phyloP scores from a whole-genome alignment of 176 grass and related monocot species.

The Aegilops sharonensis region DNA sequence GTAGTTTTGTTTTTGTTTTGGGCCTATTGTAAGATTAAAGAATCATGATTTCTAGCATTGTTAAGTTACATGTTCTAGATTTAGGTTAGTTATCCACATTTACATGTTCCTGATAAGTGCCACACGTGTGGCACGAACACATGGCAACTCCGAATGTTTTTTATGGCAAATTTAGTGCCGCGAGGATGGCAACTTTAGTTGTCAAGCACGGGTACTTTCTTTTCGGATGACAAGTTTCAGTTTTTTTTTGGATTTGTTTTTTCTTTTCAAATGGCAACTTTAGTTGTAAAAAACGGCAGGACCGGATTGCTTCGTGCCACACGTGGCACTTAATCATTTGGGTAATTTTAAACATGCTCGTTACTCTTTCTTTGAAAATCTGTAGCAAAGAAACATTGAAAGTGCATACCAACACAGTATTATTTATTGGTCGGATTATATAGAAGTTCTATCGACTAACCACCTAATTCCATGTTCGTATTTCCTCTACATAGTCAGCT shows the following conservation, averaged over 20 bases:
- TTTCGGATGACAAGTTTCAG: too few species aligned
- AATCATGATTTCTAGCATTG: neutral
- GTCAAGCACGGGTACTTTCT: too few species aligned
- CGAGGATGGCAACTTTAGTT: too few species aligned
- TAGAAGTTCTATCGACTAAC: neutral
- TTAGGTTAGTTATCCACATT: neutral
- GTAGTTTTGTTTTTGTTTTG: neutral
- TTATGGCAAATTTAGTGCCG: too few species aligned
- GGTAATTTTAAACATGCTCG: neutral
- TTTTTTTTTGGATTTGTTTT: too few species aligned
- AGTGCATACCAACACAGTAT: neutral
- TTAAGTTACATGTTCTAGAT: neutral
- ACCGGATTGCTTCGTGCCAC: too few species aligned
- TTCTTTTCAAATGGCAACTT: too few species aligned
- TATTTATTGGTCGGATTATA: neutral
- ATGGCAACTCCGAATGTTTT: too few species aligned
- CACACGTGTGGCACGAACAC: too few species aligned
- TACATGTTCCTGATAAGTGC: neutral
- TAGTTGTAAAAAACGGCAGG: too few species aligned
- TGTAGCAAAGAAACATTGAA: neutral
- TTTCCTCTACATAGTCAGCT: constrained; percentile 13
- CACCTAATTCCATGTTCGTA: neutral
- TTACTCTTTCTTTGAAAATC: neutral
- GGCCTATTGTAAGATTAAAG: neutral
- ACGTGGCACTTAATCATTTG: too few species aligned